Conservation (phyloP, 202 grass and related monocot species). For the Schoenoplectus tabernaemontani region DNA sequence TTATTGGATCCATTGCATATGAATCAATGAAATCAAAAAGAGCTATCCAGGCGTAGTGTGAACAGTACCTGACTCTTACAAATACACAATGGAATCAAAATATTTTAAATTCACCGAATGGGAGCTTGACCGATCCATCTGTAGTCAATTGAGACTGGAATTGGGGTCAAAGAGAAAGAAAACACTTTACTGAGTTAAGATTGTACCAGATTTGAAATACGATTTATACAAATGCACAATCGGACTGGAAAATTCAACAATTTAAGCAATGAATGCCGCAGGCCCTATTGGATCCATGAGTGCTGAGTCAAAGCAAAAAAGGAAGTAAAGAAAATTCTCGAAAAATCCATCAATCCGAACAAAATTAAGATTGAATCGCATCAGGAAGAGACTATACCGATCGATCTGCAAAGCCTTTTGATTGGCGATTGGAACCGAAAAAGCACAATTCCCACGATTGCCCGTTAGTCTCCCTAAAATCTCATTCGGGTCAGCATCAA, state of each 20-base stretch:
- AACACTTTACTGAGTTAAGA: neutral
- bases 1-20: conserved; percentile 12
- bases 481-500: conserved; percentile 25
- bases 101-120: neutral
- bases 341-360: conserved; percentile 7
- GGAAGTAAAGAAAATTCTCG: neutral
- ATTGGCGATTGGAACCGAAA: neutral
- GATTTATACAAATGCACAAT: conserved; percentile 16
- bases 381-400: conserved; percentile 12
- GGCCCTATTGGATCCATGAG: conserved; percentile 13
- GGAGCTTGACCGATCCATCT: conserved; percentile 9
- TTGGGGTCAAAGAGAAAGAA: neutral
- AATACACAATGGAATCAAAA: neutral
- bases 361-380: conserved; percentile 23
- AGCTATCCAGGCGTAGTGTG: neutral
- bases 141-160: neutral
- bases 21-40: conserved; percentile 6
- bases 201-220: conserved; percentile 11
- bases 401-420: conserved; percentile 20
- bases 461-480: conserved; percentile 10
- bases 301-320: conserved; percentile 1
- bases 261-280: neutral
- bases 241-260: neutral
- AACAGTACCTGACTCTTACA: neutral
- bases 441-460: conserved; percentile 19